These are phyloP conservation scores for Sporothrix dimorphospora DNA, from an alignment of 2,329 filamentous ascomycete genomes.

Conservation along the genomic window DNA sequence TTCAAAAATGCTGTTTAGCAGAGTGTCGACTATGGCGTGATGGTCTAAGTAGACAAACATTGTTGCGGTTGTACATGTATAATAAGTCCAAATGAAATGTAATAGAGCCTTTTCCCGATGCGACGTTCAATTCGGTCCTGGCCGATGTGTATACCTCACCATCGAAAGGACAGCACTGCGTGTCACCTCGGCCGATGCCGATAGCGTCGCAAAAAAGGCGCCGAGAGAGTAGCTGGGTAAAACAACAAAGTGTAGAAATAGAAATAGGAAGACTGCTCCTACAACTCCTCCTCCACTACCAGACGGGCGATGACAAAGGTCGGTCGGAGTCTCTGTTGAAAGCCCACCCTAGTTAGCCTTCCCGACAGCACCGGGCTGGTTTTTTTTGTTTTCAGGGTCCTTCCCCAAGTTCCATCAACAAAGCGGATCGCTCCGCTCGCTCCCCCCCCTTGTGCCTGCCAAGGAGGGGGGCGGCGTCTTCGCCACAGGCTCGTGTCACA, in stretches of 20 bases:
- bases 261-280: background rate
- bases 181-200: background rate
- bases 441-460: background rate
- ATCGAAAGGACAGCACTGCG: no score
- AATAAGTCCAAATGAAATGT: no score
- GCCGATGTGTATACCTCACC: no score
- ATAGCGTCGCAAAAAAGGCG: background rate
- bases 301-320: background rate
- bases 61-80: no score
- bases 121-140: no score
- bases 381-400: background rate
- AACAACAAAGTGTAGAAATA: background rate
- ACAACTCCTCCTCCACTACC: background rate
- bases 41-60: no score
- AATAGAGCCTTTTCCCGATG: no score
- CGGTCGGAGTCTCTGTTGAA: background rate
- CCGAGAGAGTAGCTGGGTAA: background rate
- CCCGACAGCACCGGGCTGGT: background rate
- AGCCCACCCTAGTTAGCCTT: background rate
- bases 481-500: no score
- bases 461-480: background rate
- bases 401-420: background rate
- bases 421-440: constrained; percentile 4
- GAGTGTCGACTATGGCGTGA: no score
- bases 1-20: no score